These are phyloP conservation scores for Polyporus tsugae DNA, from an alignment of 1,284 basidiomycete species.

Conservation along the genomic window DNA sequence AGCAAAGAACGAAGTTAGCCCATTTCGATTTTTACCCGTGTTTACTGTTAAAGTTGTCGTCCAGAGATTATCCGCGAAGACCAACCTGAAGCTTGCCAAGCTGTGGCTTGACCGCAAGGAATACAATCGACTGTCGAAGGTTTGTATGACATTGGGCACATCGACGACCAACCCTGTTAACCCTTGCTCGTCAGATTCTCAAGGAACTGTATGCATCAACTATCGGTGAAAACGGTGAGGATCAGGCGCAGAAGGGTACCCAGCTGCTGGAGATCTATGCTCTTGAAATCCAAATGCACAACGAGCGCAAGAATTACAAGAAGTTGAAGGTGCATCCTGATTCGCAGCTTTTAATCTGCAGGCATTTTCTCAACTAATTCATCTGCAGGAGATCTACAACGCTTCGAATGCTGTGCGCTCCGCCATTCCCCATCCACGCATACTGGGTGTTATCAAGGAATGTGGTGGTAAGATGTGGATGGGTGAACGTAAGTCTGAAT, in stretches of 20 bases:
- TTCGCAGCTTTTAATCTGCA: constrained; percentile 11
- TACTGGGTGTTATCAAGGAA: constrained; percentile 99
- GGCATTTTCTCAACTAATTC: constrained; percentile 7
- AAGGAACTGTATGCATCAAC: constrained; percentile 78
- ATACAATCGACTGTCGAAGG: constrained; percentile 85
- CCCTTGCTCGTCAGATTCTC: constrained; percentile 59
- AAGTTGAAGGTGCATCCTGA: constrained; percentile 80
- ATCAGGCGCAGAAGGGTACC: constrained; percentile 90
- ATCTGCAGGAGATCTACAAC: constrained; percentile 90
- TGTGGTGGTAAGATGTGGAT: constrained; percentile 99
- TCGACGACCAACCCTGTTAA: not conserved
- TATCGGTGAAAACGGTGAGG: constrained; percentile 72
- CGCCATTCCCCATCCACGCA: constrained; percentile 97
- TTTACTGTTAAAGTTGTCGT: constrained; percentile 4
- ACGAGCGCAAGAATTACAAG: constrained; percentile 93
- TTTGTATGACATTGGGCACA: constrained; percentile 4
- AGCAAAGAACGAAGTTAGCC: constrained; percentile 91
- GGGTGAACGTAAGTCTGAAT: constrained; percentile 84
- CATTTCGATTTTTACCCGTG: not conserved
- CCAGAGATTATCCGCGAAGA: constrained; percentile 93
- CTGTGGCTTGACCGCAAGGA: constrained; percentile 97
- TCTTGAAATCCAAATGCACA: constrained; percentile 99
- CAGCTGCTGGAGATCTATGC: constrained; percentile 98
- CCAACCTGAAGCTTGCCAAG: constrained; percentile 96
- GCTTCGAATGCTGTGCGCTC: constrained; percentile 93